Conservation (phyloP, 768 basidiomycete genomes). For the Russula abietina region DNA sequence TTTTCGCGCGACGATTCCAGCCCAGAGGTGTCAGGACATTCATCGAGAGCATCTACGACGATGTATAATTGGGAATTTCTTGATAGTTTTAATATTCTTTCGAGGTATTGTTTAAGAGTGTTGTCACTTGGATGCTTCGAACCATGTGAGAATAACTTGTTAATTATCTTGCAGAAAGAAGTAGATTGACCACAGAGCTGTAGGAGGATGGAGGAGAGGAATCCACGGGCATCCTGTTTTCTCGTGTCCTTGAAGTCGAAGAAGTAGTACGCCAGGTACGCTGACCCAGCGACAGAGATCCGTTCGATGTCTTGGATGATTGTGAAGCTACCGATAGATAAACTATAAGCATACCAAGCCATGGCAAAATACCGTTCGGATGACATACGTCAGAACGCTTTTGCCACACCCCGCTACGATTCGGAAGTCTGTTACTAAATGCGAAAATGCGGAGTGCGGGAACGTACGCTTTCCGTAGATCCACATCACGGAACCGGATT, state of each 20-base stretch:
- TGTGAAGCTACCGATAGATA: not conserved
- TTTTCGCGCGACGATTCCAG: not conserved
- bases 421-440: not conserved
- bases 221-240: not conserved
- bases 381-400: not conserved
- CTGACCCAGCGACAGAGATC: not conserved
- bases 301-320: not conserved
- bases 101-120: not conserved
- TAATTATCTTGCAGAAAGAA: not conserved
- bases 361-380: not conserved
- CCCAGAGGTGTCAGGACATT: not conserved
- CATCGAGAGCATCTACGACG: not conserved
- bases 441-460: not conserved
- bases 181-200: not conserved
- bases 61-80: not conserved
- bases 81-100: not conserved
- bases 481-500: not conserved
- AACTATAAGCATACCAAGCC: not conserved
- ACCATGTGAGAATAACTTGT: not conserved
- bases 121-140: not conserved
- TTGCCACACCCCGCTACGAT: not conserved
- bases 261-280: not conserved
- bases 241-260: not conserved
- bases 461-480: not conserved
- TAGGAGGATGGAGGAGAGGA: not conserved